phyloP scores from a whole-genome alignment of 495 filamentous ascomycete genomes.

The Parachaetomium inaequale region DNA sequence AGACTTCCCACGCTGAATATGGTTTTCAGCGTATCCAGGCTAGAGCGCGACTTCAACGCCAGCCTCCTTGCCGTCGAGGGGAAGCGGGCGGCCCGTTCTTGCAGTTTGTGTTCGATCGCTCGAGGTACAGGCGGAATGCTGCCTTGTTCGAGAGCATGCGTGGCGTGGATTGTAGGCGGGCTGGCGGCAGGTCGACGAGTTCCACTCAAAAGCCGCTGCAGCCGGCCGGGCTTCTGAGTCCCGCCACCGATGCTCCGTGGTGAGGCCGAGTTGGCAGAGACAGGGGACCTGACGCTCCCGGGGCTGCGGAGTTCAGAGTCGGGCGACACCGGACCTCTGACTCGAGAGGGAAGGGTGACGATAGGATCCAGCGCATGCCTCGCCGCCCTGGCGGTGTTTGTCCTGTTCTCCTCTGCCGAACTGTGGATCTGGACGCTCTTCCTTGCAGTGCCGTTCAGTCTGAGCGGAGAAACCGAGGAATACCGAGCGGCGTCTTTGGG shows the following conservation, averaged over 20 bases:
- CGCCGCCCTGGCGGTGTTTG: constrained; percentile 5
- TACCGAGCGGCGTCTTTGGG: constrained; percentile 26
- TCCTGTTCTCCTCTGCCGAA: neutral
- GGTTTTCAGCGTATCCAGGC: constrained; percentile 41
- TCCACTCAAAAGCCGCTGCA: constrained; percentile 42
- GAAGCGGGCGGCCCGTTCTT: constrained; percentile 30
- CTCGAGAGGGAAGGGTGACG: neutral
- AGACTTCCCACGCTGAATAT: constrained; percentile 42
- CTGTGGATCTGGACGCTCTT: constrained; percentile 6
- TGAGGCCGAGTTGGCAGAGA: constrained; percentile 31
- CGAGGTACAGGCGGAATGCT: constrained; percentile 33
- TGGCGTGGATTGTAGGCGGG: constrained; percentile 29
- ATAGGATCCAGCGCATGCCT: constrained; percentile 13
- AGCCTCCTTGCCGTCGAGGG: constrained; percentile 34
- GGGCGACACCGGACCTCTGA: constrained; percentile 22
- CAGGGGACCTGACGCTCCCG: constrained; percentile 25
- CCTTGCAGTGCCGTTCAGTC: neutral
- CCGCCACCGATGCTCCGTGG: constrained; percentile 34
- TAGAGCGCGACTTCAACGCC: constrained; percentile 33
- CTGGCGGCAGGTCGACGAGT: constrained; percentile 25
- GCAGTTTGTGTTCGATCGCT: constrained; percentile 36
- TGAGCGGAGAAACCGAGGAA: constrained; percentile 7
- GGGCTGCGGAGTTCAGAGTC: constrained; percentile 25
- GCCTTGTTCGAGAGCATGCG: constrained; percentile 31
- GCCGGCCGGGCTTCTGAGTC: constrained; percentile 36